Conservation (phyloP, 1,139 yeast genomes). For the Geotrichum klebahnii region DNA sequence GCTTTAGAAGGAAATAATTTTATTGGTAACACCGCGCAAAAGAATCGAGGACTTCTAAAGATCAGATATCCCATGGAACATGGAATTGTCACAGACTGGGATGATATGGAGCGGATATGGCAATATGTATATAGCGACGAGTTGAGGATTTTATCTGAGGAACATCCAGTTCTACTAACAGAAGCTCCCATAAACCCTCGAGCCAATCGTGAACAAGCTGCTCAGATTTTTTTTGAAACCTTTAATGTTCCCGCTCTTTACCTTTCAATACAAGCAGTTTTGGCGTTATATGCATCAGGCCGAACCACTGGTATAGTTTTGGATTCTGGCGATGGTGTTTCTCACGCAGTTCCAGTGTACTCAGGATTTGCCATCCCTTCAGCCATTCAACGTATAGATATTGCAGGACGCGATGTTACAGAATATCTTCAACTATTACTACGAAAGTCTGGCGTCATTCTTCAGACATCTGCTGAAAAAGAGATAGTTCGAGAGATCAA, state of each 20-base stretch:
- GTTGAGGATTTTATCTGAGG: slow-evolving; percentile 98
- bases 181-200: slow-evolving; percentile 99
- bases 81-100: slow-evolving; percentile 99
- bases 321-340: slow-evolving; percentile 99
- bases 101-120: slow-evolving; percentile 99
- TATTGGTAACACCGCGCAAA: slow-evolving; percentile 72
- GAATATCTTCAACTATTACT: slow-evolving; percentile 97
- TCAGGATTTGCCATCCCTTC: slow-evolving; percentile 99
- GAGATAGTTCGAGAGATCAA: slow-evolving; percentile 99
- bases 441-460: slow-evolving; percentile 97
- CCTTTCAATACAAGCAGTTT: slow-evolving; percentile 97
- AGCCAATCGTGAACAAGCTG: slow-evolving; percentile 99
- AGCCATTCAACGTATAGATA: slow-evolving; percentile 96
- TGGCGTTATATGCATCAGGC: slow-evolving; percentile 97
- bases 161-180: slow-evolving; percentile 95
- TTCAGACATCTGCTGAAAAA: slow-evolving; percentile 99
- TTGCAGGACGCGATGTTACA: slow-evolving; percentile 99
- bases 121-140: slow-evolving; percentile 97
- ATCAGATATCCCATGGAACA: slow-evolving; percentile 99
- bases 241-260: slow-evolving; percentile 99
- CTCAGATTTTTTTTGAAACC: slow-evolving; percentile 97
- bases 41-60: slow-evolving; percentile 98
- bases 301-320: slow-evolving; percentile 99
- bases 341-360: slow-evolving; percentile 99
- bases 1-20: slow-evolving; percentile 60